Evolutionary conservation across 257 asterid genomes (phyloP).

Genomic region (Solanum verrucosum): DNA sequence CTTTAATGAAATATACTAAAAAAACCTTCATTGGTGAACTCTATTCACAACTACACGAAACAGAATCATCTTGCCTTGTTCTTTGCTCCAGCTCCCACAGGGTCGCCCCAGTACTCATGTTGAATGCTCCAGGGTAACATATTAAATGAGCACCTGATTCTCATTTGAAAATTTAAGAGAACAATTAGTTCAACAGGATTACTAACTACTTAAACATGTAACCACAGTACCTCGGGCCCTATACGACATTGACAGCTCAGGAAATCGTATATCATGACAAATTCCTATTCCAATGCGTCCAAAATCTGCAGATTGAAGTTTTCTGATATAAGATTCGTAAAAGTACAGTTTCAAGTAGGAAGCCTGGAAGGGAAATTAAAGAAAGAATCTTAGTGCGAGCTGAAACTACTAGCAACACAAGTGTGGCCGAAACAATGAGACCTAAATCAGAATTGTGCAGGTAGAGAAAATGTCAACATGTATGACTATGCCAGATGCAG

Average conservation of each 20-base stretch:
- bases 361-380: background rate
- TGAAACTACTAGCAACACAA: background rate
- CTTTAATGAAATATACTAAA: background rate
- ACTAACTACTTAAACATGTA: background rate
- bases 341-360: background rate
- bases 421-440: background rate
- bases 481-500: background rate
- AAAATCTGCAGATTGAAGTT: constrained; percentile 14
- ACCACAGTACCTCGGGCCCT: constrained; percentile 15
- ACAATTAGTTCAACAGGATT: background rate
- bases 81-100: constrained; percentile 39
- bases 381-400: background rate
- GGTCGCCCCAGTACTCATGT: constrained; percentile 22
- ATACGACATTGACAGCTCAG: constrained; percentile 34
- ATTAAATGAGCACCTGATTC: constrained; percentile 28
- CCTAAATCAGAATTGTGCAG: background rate
- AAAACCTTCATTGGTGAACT: background rate
- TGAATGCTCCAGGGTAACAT: constrained; percentile 38
- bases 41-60: background rate
- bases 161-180: background rate
- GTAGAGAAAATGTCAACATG: background rate
- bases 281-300: constrained; percentile 37
- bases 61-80: constrained; percentile 23
- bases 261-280: constrained; percentile 39
- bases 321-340: background rate